Evolutionary conservation across 345 rosid genomes (phyloP), one percentile per base, ranked within the genome.

Genomic region (Populus ilicifolia): DNA sequence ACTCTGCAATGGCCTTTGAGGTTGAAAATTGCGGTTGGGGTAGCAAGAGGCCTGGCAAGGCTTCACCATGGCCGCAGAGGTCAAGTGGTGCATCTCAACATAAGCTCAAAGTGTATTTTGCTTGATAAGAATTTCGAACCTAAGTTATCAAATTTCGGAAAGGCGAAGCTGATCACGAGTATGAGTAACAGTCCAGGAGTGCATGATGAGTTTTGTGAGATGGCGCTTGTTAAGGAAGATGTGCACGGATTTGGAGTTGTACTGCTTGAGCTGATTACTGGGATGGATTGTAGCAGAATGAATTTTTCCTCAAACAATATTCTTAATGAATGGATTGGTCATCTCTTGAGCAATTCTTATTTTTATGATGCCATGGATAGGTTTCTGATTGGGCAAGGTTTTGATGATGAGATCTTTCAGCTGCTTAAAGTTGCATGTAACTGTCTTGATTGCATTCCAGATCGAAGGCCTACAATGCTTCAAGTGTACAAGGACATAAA

Each of bases 1-100:
- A 11, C 20, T 46, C 29, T 83, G 35, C 62, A 61, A 8, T 83
- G 83, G 86, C 77, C 79, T 3, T 68, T 77, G 50, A 77, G 86
- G 64, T 20, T 77, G 27, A 83, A 77, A 74, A 75, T 83, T 23
- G 86, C 77, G 0, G 29, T 43, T 36, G 81, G 85, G 11, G 0
- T 77, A 17, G 79, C 85, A 11, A 73, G 70, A 69, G 86, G 73
- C 41, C 66, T 83, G 71, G 76, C 80, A 18, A 80, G 86, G 86
- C 81, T 83, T 3, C 86, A 83, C 59, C 81, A 80, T 27, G 46
- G 38, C 36, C 56, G 64, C 73, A 21, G 44, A 16, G 25, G 41
- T 14, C 71, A 38, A 0, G 44, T 77, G 6, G 54, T 33, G n/a
- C 86, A 83, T 77, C 83, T 65, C 5, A 61, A 74, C 39, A 64